These are phyloP conservation scores for Prunus salicina DNA, from an alignment of 306 rosid species.

Conservation along the genomic window DNA sequence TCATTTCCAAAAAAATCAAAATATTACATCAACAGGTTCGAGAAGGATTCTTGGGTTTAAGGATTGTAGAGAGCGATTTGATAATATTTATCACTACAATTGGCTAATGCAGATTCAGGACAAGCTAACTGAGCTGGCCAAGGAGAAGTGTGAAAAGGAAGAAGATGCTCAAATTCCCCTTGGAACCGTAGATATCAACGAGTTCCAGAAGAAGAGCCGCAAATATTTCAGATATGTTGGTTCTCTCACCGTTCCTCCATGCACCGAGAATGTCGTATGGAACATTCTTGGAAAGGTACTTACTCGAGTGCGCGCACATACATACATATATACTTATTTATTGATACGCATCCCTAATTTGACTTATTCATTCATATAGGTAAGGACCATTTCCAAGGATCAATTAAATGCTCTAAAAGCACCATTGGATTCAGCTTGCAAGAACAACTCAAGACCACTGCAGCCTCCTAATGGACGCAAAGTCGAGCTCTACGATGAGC, in stretches of 20 bases:
- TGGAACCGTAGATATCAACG: constrained; percentile 35
- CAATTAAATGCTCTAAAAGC: constrained; percentile 57
- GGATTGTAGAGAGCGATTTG: no score
- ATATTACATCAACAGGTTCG: no score
- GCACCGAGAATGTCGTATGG: constrained; percentile 74
- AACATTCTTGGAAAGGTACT: constrained; percentile 61
- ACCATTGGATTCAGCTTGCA: constrained; percentile 40
- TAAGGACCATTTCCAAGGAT: constrained; percentile 55
- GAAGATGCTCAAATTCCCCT: constrained; percentile 42
- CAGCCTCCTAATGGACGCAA: constrained; percentile 67
- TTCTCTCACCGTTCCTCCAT: constrained; percentile 87
- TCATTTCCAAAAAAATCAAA: no score
- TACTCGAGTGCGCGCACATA: background rate
- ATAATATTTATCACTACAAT: background rate
- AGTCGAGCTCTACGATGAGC: constrained; percentile 36
- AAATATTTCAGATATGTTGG: constrained; percentile 71
- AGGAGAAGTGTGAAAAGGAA: constrained; percentile 20
- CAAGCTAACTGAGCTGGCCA: constrained; percentile 40
- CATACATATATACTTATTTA: background rate
- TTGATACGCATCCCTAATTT: background rate
- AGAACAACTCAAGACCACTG: constrained; percentile 67
- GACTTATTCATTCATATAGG: constrained; percentile 26
- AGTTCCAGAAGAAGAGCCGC: constrained; percentile 30
- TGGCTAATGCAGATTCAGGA: constrained; percentile 42
- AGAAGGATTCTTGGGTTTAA: no score